Conservation (phyloP, 441 rosid genomes). For the Erodium texanum region DNA sequence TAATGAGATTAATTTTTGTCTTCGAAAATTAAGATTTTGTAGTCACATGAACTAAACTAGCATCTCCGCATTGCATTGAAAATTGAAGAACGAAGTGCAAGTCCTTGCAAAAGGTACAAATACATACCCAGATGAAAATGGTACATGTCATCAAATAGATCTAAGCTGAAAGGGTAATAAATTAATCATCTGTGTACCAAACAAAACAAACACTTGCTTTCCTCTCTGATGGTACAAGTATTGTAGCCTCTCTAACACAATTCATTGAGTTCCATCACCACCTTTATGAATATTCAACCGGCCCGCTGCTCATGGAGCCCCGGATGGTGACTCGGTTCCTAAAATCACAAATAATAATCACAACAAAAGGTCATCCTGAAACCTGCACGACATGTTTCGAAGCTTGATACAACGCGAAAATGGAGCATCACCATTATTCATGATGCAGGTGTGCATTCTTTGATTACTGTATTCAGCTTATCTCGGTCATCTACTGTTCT, state of each 20-base stretch:
- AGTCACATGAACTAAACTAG: too few species aligned
- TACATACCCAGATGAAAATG: too few species aligned
- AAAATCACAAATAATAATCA: not conserved
- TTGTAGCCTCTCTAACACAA: not conserved
- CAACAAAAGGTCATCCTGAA: not conserved
- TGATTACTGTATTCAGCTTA: conserved; percentile 64
- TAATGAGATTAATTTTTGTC: too few species aligned
- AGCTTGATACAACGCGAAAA: not conserved
- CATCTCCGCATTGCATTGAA: too few species aligned
- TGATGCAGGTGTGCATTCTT: conserved; percentile 56
- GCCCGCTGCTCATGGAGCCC: not conserved
- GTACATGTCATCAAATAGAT: too few species aligned
- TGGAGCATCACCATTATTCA: not conserved
- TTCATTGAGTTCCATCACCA: not conserved
- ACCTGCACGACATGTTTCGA: too few species aligned
- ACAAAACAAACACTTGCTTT: not conserved
- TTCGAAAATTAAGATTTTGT: too few species aligned
- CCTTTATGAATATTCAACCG: not conserved
- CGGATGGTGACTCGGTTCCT: not conserved
- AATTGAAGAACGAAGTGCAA: too few species aligned
- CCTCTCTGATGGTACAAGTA: conserved; percentile 2
- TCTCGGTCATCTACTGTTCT: conserved; percentile 69
- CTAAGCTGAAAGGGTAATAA: too few species aligned
- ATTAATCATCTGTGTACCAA: not conserved
- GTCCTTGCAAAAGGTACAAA: too few species aligned